Percentiles rank a stretch among this genome's conserved stretches.
These are phyloP conservation scores for Wickerhamiella infanticola DNA, from an alignment of 1,139 yeast species.

Conservation along the genomic window DNA sequence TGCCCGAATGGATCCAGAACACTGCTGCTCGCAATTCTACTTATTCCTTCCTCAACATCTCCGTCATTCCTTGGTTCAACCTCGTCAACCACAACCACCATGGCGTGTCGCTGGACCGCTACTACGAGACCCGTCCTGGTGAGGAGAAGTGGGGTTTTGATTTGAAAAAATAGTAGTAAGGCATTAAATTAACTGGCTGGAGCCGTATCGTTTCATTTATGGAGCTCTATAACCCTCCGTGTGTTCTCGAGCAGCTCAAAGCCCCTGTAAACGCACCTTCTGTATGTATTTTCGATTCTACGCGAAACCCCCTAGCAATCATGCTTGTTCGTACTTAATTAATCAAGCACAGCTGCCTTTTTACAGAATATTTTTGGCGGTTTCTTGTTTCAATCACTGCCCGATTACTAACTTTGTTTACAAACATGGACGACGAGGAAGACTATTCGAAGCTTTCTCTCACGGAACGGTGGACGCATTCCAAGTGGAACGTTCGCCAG, in stretches of 20 bases:
- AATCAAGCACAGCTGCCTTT: too few species aligned
- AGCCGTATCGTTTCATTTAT: too few species aligned
- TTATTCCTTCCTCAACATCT: conserved; percentile 46
- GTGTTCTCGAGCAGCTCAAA: too few species aligned
- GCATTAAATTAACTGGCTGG: too few species aligned
- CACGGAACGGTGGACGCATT: conserved; percentile 50
- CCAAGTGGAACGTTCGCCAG: conserved; percentile 77
- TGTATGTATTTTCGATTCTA: too few species aligned
- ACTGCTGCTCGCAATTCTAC: conserved; percentile 70
- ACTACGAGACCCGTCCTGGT: conserved; percentile 46
- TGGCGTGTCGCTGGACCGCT: conserved; percentile 57
- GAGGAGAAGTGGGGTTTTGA: conserved; percentile 29
- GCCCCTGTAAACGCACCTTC: too few species aligned
- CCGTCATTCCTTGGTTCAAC: conserved; percentile 72
- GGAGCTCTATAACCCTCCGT: too few species aligned
- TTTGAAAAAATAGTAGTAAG: conserved; percentile 14
- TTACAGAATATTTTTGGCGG: too few species aligned
- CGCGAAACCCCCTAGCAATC: too few species aligned
- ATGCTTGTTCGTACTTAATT: too few species aligned
- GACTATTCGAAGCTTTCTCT: conserved; percentile 53
- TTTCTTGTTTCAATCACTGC: too few species aligned
- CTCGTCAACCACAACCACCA: conserved; percentile 71
- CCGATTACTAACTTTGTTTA: neutral
- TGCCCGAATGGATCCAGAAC: conserved; percentile 60
- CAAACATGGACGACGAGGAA: conserved; percentile 28